Evolutionary conservation across 805 yeast genomes (phyloP), one percentile per base, ranked within the genome.

Genomic region (Ogataea thermomethanolica): DNA sequence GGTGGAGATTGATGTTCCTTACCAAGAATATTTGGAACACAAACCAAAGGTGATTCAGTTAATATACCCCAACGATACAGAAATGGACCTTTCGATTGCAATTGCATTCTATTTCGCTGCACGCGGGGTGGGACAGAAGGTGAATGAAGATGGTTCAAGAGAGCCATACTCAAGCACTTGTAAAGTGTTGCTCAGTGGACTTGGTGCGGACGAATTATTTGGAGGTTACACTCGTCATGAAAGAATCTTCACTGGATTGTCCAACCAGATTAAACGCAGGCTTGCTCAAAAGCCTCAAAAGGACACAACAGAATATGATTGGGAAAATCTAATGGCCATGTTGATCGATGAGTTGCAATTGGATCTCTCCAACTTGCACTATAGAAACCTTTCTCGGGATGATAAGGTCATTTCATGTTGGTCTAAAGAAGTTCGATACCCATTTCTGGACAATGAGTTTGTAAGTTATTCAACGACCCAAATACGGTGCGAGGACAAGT

Each of bases 181-280:
- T 7, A 75, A 78, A 49, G 95, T 93, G 0, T 60, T 93, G 7
- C 67, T 93, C 25, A 86, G 96, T 39, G 99, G 99, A 0, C 69
- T 93, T 9, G 99, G 99, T 1, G 99, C 99, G 0, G 99, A 93
- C 64, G 99, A 93, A 61, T 64, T 93, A 13, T 90, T 85, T 67
- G 99, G 96, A 0, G 99, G 99, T 0, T 93, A 93, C 59, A 85
- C 95, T 15, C 72, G 97, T 32, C 95, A 93, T 51, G 81, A 77
- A 46, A 61, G 76, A 25, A 54, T 74, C 1, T 74, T 75, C 55
- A 64, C 69, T 0, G 50, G 53, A 9, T 37, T 56, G 5, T 45
- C 64, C 41, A 49, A 53, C 46, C 41, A 58, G 46, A 34, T 48
- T 29, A 42, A 51, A 39, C 37, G 57, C 17, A 22, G 13, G n/a